Conservation (phyloP, 371 early-diverging fungal genomes). For the Syncephalastrum contaminatum region DNA sequence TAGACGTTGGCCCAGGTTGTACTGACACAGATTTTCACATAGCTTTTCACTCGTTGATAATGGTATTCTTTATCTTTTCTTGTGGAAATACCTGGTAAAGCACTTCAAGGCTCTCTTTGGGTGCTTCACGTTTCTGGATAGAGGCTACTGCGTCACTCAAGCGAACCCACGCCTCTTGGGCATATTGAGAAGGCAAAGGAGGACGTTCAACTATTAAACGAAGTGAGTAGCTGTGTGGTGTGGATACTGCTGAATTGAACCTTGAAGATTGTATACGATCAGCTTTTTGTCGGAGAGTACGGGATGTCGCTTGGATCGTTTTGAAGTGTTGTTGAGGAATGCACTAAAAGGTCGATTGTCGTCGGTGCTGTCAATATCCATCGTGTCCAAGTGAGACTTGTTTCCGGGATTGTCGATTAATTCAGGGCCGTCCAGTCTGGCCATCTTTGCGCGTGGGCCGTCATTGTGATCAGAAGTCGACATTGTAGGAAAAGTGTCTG, state of each 20-base stretch:
- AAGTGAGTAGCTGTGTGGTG: neutral
- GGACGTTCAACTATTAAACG: conserved; percentile 46
- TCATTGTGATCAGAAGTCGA: no score
- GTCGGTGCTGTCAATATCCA: no score
- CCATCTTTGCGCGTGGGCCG: no score
- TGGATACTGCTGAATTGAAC: conserved; percentile 5
- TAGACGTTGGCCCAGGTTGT: conserved; percentile 64
- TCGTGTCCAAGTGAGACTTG: no score
- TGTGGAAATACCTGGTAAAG: conserved; percentile 65
- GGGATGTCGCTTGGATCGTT: conserved; percentile 28
- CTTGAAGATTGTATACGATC: conserved; percentile 32
- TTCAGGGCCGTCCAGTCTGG: no score
- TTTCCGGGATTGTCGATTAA: no score
- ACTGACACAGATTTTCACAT: conserved; percentile 86
- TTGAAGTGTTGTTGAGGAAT: conserved; percentile 24
- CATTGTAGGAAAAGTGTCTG: no score
- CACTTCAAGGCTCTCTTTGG: conserved; percentile 76
- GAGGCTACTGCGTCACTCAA: conserved; percentile 72
- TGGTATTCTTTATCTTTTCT: neutral
- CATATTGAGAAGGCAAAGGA: conserved; percentile 71
- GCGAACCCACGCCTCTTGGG: conserved; percentile 62
- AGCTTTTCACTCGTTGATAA: conserved; percentile 30
- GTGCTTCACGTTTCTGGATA: conserved; percentile 63
- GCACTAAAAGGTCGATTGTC: conserved; percentile 26
- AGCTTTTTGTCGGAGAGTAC: conserved; percentile 39